Evolutionary conservation across 352 stramenopile species (phyloP), one percentile per base, ranked within the genome.

Genomic region (Phytopythium ostracodes): DNA sequence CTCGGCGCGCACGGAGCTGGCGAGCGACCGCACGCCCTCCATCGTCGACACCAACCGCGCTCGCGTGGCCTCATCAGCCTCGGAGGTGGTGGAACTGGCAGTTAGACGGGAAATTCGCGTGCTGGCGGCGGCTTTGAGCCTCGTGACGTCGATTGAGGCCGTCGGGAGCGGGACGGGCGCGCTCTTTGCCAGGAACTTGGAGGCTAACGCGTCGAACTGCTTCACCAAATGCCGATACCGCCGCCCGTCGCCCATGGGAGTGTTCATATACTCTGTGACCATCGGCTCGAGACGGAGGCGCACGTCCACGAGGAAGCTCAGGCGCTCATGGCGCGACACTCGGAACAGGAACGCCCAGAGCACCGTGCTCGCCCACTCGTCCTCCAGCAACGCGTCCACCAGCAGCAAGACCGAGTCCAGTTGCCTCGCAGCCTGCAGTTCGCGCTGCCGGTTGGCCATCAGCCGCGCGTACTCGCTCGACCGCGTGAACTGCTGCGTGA

Each of bases 271-370:
- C 11, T 17, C 46, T 5, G 5, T 9, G 11, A 47, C 68, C n/a
- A 87, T 49, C 55, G 64, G 75, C 15, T 72, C 75, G 17, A 89
- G 66, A 22, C 76, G 76, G 64, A 83, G 84, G 12, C 67, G 72
- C 31, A 76, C 71, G 11, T 85, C 80, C 50, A 87, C 78, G 52
- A 90, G 66, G 56, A 88, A 87, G 27, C 78, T 87, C 6, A 90
- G 47, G 9, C 71, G 73, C 17, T 87, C 67, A 40, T 88, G 77
- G 31, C 87, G 75, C 8, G 60, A 57, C 36, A 72, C 73, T 27
- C 78, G 82, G 62, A 87, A 94, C 24, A 92, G 59, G 46, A 80
- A 77, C 6, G 79, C 73, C 82, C 81, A 94, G 22, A 94, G 84
- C 8, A 94, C 85, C 1, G 71, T 87, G 56, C 74, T 88, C 31